Base-by-base conservation (phyloP, 495 filamentous ascomycete species). In the Penicillium taxi region DNA sequence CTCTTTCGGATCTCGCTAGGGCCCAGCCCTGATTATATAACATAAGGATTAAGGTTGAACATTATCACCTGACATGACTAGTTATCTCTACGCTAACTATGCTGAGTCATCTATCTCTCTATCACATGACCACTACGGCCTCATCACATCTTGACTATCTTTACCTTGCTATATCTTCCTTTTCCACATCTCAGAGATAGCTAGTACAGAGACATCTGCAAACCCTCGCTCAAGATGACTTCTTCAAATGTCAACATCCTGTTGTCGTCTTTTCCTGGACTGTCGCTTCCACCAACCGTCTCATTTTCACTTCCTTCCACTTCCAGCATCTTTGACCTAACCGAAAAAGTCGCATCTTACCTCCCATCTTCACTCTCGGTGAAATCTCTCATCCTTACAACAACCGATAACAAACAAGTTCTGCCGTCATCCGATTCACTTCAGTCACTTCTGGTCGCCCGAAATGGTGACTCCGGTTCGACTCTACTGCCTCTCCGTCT, bases 401-500 rank as follows among this genome's bases (percentile, higher is more conserved):
- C 91, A 2, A 77, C 77, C 32, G 82, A 80, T 17, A 91, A 86
- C 58, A 82, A 77, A 42, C 67, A 79, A 53, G 60, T 96, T 14
- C 47, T 69, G 0, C 50, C 63, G 1, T 58, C 59, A 0, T 47
- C 68, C 7, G 35, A 50, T 9, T 35, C 71, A 58, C 38, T 47
- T 43, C 17, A 46, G 45, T 44, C 58, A 23, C 32, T 56, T 13
- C 28, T 61, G 9, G 37, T 35, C 28, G 32, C 41, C 33, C 44
- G 59, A 57, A 50, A 40, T 45, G 48, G 33, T 29, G 33, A 55
- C 31, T 63, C 75, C 6, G 54, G 82, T 42, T 76, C 78, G 73
- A 30, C 69, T 78, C 77, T 96, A 45, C 72, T 98, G 36, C 77
- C 86, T 2, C 74, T 96, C 7, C 86, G 86, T 29, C 74, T 96